Conservation (phyloP, 306 rosid species). For the Alnus glutinosa region DNA sequence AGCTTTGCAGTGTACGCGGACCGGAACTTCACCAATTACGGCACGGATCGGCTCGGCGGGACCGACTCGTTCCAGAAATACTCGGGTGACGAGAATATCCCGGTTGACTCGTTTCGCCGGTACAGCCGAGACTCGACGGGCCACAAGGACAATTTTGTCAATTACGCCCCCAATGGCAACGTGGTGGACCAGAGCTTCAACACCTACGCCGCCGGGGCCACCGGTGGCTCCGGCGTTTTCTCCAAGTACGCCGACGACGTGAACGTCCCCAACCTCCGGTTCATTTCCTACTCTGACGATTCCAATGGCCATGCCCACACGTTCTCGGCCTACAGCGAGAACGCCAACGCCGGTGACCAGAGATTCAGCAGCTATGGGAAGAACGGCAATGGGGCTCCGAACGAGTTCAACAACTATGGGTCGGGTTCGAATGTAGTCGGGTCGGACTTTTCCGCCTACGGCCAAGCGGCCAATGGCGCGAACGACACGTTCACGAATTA, state of each 20-base stretch:
- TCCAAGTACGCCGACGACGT: constrained; percentile 44
- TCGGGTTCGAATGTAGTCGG: constrained; percentile 63
- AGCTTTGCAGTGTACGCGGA: constrained; percentile 49
- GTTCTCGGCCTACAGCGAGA: constrained; percentile 64
- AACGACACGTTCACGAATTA: constrained; percentile 64
- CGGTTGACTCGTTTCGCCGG: constrained; percentile 81
- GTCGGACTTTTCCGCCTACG: constrained; percentile 65
- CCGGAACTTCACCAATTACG: constrained; percentile 84
- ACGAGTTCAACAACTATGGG: constrained; percentile 61
- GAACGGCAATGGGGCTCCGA: constrained; percentile 64
- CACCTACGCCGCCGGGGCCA: constrained; percentile 61
- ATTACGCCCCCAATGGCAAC: constrained; percentile 56
- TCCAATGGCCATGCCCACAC: constrained; percentile 66
- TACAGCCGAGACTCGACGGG: constrained; percentile 74
- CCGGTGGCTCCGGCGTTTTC: constrained; percentile 78
- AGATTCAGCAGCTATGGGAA: constrained; percentile 66
- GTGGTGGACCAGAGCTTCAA: constrained; percentile 79
- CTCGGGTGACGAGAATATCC: constrained; percentile 51
- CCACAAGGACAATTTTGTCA: constrained; percentile 57
- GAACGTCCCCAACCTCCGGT: constrained; percentile 74
- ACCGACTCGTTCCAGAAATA: constrained; percentile 73
- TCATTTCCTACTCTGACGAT: constrained; percentile 71
- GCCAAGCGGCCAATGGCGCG: constrained; percentile 45
- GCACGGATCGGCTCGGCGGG: constrained; percentile 71
- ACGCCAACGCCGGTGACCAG: constrained; percentile 83